Conservation (phyloP, 2,329 filamentous ascomycete genomes). For the Zasmidium angulare region DNA sequence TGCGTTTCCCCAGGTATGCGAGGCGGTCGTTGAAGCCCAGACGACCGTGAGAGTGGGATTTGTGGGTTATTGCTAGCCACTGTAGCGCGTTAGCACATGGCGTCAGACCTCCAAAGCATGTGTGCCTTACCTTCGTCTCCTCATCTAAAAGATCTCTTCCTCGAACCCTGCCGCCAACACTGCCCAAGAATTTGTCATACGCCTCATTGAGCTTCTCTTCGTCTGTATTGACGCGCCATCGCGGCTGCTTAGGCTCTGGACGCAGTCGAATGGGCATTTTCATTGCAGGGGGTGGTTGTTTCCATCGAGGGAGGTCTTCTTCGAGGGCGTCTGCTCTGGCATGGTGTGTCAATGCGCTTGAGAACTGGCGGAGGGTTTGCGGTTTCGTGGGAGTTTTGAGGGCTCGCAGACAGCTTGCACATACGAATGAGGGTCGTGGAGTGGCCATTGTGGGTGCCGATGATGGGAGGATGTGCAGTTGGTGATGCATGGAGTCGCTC, state of each 20-base stretch:
- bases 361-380: conserved; percentile 10
- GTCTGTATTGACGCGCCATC: conserved; percentile 73
- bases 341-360: conserved; percentile 20
- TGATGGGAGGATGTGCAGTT: conserved; percentile 1
- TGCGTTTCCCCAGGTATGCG: conserved; percentile 74
- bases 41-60: conserved; percentile 94
- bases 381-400: conserved; percentile 15
- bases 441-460: conserved; percentile 14
- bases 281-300: conserved; percentile 50
- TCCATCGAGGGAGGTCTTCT: conserved; percentile 47
- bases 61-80: conserved; percentile 96
- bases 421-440: conserved; percentile 28
- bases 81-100: conserved; percentile 4
- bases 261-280: conserved; percentile 54
- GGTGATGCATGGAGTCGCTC: neutral
- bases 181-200: conserved; percentile 74
- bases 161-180: conserved; percentile 27
- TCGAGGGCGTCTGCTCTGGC: conserved; percentile 24
- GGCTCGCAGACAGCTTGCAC: conserved; percentile 32
- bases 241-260: conserved; percentile 55
- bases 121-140: conserved; percentile 65
- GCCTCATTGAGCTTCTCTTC: conserved; percentile 72
- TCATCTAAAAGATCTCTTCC: conserved; percentile 78
- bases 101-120: neutral
- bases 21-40: conserved; percentile 93